A percentile compares a stretch with the other conserved stretches of the same genome.
phyloP scores from a whole-genome alignment of 2,329 filamentous ascomycete species.

The Neoarthrinium moseri region DNA sequence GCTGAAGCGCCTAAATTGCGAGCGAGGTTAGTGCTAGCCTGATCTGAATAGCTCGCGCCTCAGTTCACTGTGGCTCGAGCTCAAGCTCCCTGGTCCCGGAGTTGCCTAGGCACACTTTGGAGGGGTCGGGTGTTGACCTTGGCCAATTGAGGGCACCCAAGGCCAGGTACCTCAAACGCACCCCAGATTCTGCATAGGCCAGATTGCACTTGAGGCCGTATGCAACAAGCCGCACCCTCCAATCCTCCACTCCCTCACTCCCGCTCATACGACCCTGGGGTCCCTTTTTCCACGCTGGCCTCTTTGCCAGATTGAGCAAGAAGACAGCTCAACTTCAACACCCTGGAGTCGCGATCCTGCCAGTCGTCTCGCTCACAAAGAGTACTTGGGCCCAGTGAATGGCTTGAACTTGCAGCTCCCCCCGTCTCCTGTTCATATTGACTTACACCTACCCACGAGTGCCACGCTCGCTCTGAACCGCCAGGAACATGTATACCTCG shows the following conservation, averaged over 20 bases:
- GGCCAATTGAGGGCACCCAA: too few relatives aligned
- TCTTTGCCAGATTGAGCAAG: constrained; percentile 30
- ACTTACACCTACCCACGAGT: not conserved
- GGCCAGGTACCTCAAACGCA: constrained; percentile 9
- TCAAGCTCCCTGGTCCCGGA: too few relatives aligned
- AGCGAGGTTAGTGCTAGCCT: not conserved
- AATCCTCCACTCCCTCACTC: too few relatives aligned
- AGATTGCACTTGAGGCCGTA: not conserved
- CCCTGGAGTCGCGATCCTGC: not conserved
- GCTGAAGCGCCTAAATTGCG: too few relatives aligned
- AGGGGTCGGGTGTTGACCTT: too few relatives aligned
- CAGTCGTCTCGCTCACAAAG: not conserved
- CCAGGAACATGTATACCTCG: constrained; percentile 48
- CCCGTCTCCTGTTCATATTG: not conserved
- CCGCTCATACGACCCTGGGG: too few relatives aligned
- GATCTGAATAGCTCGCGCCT: constrained; percentile 24
- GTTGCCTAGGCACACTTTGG: too few relatives aligned
- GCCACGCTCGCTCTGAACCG: constrained; percentile 24
- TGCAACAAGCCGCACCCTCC: not conserved
- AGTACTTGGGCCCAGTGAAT: constrained; percentile 5
- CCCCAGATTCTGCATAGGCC: constrained; percentile 2
- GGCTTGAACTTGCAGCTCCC: constrained; percentile 1
- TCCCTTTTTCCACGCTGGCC: constrained; percentile 41
- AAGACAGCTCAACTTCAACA: constrained; percentile 18
- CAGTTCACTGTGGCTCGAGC: constrained; percentile 11